phyloP scores from a whole-genome alignment of 1,139 yeast species.

The Candida pseudoviswanathii region DNA sequence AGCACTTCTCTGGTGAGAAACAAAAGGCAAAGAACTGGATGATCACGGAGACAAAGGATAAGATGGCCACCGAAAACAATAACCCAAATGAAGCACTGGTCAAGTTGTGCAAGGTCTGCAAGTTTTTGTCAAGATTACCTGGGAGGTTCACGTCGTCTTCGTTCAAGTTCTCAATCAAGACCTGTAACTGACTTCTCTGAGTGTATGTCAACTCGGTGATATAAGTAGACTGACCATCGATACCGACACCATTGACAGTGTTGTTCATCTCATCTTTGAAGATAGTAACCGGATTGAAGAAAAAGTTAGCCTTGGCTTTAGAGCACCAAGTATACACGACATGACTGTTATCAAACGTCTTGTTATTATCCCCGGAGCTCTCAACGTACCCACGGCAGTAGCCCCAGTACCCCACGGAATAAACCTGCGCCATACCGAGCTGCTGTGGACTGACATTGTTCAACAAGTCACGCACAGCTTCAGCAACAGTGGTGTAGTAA shows the following conservation, averaged over 20 bases:
- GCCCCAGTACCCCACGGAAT: conserved; percentile 71
- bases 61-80: conserved; percentile 29
- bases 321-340: conserved; percentile 59
- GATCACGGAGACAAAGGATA: conserved; percentile 30
- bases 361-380: conserved; percentile 14
- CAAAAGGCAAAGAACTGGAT: conserved; percentile 35
- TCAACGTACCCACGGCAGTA: conserved; percentile 60
- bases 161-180: conserved; percentile 31
- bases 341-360: conserved; percentile 31
- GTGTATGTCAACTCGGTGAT: conserved; percentile 20
- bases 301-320: conserved; percentile 46
- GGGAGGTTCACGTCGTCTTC: conserved; percentile 40
- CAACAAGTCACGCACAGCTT: conserved; percentile 18
- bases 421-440: conserved; percentile 61
- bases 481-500: conserved; percentile 15
- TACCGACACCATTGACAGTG: conserved; percentile 24
- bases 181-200: conserved; percentile 28
- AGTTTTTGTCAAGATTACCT: conserved; percentile 34
- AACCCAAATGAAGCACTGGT: conserved; percentile 31
- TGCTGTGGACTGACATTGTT: conserved; percentile 22
- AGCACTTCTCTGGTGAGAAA: conserved; percentile 40
- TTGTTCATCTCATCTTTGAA: conserved; percentile 41
- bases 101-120: conserved; percentile 33
- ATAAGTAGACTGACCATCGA: conserved; percentile 19
- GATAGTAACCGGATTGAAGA: conserved; percentile 55